Conservation (phyloP, 768 basidiomycete species). For the Guyanaporus albipodus region DNA sequence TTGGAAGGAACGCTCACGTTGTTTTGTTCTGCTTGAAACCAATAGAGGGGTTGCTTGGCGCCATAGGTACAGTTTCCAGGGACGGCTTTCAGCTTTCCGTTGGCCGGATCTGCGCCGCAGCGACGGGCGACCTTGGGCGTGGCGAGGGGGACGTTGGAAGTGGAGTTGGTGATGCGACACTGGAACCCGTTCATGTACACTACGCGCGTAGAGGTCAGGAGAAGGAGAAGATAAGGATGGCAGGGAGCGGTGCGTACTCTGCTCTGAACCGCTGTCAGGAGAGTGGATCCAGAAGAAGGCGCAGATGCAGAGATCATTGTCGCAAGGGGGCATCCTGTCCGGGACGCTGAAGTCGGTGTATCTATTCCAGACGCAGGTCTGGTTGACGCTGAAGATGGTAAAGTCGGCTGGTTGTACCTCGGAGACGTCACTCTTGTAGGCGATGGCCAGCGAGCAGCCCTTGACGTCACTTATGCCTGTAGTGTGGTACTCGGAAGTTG, state of each 20-base stretch:
- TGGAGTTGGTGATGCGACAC: constrained; percentile 55
- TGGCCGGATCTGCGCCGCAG: constrained; percentile 56
- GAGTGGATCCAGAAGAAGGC: constrained; percentile 75
- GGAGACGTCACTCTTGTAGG: constrained; percentile 62
- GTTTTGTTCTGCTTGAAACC: constrained; percentile 60
- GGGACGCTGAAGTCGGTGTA: constrained; percentile 72
- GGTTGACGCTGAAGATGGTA: constrained; percentile 69
- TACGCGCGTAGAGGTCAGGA: constrained; percentile 18
- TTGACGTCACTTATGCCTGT: constrained; percentile 48
- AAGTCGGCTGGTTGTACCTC: constrained; percentile 65
- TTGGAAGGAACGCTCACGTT: constrained; percentile 40
- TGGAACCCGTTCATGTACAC: constrained; percentile 77
- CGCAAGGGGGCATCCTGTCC: constrained; percentile 62
- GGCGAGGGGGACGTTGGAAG: constrained; percentile 49
- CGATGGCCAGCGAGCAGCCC: constrained; percentile 69
- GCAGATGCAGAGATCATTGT: constrained; percentile 58
- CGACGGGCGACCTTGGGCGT: constrained; percentile 57
- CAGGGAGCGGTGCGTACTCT: constrained; percentile 40
- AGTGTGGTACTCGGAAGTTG: constrained; percentile 49
- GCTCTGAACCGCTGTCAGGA: constrained; percentile 55
- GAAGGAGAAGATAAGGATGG: neutral
- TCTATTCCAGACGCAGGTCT: constrained; percentile 69
- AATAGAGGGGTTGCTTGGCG: constrained; percentile 67
- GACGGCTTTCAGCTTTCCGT: constrained; percentile 38
- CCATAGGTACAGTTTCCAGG: constrained; percentile 71